Conservation (phyloP, 495 filamentous ascomycete genomes). For the Penicillium lagena region DNA sequence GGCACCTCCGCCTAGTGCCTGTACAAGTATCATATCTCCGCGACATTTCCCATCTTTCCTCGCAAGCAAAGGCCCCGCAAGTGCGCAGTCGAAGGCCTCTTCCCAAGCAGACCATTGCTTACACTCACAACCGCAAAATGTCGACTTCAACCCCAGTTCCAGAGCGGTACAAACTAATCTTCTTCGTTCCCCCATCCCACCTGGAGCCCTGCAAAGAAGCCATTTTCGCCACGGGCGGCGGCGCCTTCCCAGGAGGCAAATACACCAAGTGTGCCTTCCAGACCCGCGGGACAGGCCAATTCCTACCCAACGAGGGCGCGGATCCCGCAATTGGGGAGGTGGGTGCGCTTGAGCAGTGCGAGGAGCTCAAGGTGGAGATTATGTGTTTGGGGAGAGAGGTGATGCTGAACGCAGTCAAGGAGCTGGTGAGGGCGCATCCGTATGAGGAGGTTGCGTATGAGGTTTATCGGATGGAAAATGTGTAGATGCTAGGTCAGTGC, state of each 20-base stretch:
- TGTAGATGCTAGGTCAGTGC: conserved; percentile 29
- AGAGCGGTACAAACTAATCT: conserved; percentile 44
- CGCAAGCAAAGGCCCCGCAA: too few relatives aligned
- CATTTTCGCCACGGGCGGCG: conserved; percentile 38
- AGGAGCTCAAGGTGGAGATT: conserved; percentile 48
- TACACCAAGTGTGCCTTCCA: conserved; percentile 39
- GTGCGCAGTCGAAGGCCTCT: too few relatives aligned
- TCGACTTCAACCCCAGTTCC: conserved; percentile 7
- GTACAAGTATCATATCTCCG: too few relatives aligned
- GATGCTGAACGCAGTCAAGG: conserved; percentile 37
- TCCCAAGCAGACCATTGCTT: not conserved
- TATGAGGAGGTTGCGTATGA: conserved; percentile 74
- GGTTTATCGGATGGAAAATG: conserved; percentile 67
- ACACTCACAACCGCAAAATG: conserved; percentile 2
- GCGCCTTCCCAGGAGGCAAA: conserved; percentile 36
- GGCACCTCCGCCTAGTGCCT: too few relatives aligned
- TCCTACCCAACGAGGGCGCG: conserved; percentile 32
- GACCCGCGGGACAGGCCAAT: conserved; percentile 32
- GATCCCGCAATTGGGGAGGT: conserved; percentile 32
- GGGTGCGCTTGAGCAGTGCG: conserved; percentile 37
- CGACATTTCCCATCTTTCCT: too few relatives aligned
- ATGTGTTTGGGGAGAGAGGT: conserved; percentile 45
- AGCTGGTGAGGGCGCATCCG: conserved; percentile 58
- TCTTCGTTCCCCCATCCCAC: conserved; percentile 37
- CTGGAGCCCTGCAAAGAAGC: conserved; percentile 39